Evolutionary conservation across 331 rosid genomes (phyloP), one percentile per base, ranked within the genome.

Genomic region (Malus hybrid): DNA sequence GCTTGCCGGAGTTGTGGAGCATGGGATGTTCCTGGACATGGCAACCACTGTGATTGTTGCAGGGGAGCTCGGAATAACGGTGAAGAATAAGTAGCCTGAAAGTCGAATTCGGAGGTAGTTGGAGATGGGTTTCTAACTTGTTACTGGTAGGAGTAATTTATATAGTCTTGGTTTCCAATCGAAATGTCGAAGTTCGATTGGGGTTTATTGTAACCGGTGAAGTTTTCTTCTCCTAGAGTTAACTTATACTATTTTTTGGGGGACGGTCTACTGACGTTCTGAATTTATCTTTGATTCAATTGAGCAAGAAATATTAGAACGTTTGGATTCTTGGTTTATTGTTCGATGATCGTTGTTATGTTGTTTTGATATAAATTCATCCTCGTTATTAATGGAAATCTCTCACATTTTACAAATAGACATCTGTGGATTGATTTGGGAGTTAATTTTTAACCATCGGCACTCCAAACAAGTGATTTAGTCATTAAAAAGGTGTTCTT

Each of bases 11-110:
- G 98, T 36, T 91, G 12, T 91, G 32, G 98, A 93, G 85, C 97
- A 93, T 80, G 98, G 98, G 3, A 93, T 93, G 97, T 93, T 93
- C 56, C 63, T 93, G 60, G 91, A 87, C 50, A 87, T 93, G 98
- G 97, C 98, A 0, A 91, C 98, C 4, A 90, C 97, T 29, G 87
- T 89, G 44, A 39, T 9, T 71, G 85, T 93, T 22, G 98, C 98
- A n/a, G 93, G 94, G 22, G 93, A 91, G 74, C 87, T 91, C 31
- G 98, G 98, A 4, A 57, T 91, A 14, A 86, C 83, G 7, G 90
- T 93, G 75, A 86, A 93, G 85, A 69, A 85, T 50, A 93, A 89
- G 80, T 81, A 90, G 87, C 52, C 10, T 10, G 42, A 3, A 75
- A 3, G 62, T 0, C 15, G 14, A 19, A 42, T 28, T 3, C 22